Percentiles rank a stretch among this genome's conserved stretches.
These are phyloP conservation scores for Isoetes engelmannii DNA, from an alignment of 83 land plant species.

Conservation along the genomic window DNA sequence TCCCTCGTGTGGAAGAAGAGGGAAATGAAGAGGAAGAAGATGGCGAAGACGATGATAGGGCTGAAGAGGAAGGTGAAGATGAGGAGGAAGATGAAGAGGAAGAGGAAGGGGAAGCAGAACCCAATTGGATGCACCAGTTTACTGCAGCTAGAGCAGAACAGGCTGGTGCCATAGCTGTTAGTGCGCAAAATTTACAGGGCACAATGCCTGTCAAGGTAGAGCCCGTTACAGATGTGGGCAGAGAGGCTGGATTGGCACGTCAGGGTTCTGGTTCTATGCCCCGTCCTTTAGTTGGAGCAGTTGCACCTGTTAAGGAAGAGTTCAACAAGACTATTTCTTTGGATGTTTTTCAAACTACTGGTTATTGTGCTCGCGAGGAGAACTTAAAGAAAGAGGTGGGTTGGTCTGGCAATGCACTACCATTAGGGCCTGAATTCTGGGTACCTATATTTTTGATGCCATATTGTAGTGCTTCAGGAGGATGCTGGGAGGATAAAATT, in stretches of 20 bases:
- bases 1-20: constrained; percentile 46
- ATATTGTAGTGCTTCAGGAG: constrained; percentile 44
- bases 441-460: not conserved
- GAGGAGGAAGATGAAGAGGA: constrained; percentile 43
- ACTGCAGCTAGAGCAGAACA: constrained; percentile 75
- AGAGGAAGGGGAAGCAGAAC: constrained; percentile 22
- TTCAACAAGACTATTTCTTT: constrained; percentile 47
- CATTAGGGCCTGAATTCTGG: not conserved
- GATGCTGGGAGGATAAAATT: constrained; percentile 80
- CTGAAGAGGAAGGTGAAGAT: constrained; percentile 21
- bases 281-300: constrained; percentile 15
- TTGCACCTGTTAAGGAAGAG: constrained; percentile 51
- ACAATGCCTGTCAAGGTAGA: constrained; percentile 39
- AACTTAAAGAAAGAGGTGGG: constrained; percentile 83
- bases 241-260: constrained; percentile 28
- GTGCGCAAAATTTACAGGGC: not conserved
- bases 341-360: constrained; percentile 84
- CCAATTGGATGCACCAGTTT: constrained; percentile 60
- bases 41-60: constrained; percentile 24
- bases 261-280: not conserved
- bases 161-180: not conserved
- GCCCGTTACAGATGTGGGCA: constrained; percentile 23
- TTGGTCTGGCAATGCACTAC: not conserved
- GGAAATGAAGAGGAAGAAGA: constrained; percentile 30
- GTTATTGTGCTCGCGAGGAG: constrained; percentile 92